Evolutionary conservation across 2,329 filamentous ascomycete genomes (phyloP).

Genomic region (Tolypocladium tundrense): DNA sequence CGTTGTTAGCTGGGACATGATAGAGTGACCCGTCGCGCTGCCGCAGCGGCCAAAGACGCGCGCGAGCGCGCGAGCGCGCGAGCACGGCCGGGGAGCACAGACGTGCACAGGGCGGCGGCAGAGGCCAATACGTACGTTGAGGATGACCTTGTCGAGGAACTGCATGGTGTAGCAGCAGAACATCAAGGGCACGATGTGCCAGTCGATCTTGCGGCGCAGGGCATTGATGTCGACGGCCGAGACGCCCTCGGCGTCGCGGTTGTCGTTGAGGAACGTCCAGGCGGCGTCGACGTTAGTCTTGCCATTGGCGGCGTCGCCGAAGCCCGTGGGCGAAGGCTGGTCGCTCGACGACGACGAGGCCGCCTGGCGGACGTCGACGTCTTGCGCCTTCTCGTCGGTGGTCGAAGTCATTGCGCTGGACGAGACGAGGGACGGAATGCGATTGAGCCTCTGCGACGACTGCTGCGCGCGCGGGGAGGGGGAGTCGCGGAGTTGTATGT

Average conservation of each 20-base stretch:
- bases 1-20: not conserved
- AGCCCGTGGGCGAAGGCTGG: not conserved
- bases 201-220: conserved; percentile 46
- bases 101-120: not conserved
- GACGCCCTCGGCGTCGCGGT: conserved; percentile 25
- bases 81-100: not conserved
- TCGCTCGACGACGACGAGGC: conserved; percentile 12
- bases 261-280: conserved; percentile 33
- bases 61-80: not conserved
- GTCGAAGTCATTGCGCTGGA: conserved; percentile 11
- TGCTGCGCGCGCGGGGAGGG: not conserved
- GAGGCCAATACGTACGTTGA: conserved; percentile 38
- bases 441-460: not conserved
- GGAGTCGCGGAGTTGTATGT: not conserved
- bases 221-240: conserved; percentile 29
- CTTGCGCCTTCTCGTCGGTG: conserved; percentile 12
- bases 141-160: conserved; percentile 53
- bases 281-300: conserved; percentile 28
- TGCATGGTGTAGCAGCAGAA: conserved; percentile 53
- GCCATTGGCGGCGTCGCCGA: not conserved
- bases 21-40: not conserved
- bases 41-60: not conserved
- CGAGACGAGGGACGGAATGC: not conserved
- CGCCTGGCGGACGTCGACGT: conserved; percentile 8
- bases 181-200: conserved; percentile 50